Base-by-base conservation (phyloP, 2,329 filamentous ascomycete genomes). In the Penicillium nordicum region DNA sequence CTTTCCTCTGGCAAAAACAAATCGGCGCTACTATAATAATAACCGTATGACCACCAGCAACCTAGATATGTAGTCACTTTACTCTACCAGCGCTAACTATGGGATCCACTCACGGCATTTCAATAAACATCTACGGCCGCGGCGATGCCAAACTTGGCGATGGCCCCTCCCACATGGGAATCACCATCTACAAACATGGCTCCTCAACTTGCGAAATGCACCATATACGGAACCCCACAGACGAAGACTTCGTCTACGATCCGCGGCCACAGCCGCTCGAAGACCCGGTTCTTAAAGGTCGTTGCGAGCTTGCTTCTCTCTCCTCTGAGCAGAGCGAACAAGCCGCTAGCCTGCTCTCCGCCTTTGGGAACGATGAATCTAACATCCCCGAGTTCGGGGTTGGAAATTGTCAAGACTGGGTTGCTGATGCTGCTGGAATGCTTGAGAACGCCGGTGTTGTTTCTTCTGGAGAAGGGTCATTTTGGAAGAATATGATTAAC, bases 401-500 rank as follows among this genome's bases (percentile, higher is more conserved):
- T 6, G 46, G 46, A 16, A 38, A 49, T 49, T 49, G 46, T 7
- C 46, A 49, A 38, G 46, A 49, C 16, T 49, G 46, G 34, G 23
- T 49, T 18, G 34, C 46, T 29, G n/a, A 34, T 14, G 34, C 46
- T 18, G 46, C 38, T 29, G 14, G 23, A 29, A 49, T 29, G 23
- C 46, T 49, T 49, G 46, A 49, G 34, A 4, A 21, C 4, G 34
- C 46, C 5, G 16, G 46, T 38, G 7, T 38, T 29, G 23, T 49
- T 21, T 18, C 46, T 6, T 29, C 34, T 7, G 34, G 46, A 14
- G 46, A 49, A 29, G 16, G 23, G 23, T 7, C 4, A 16, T 48
- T 48, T 16, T 49, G 46, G 46, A 49, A 49, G 46, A 49, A 34
- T 14, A 49, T 49, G 46, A 29, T 49, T 11, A 49, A 49, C 10